Percentiles rank a stretch among this genome's conserved stretches.
Evolutionary conservation across 1,139 yeast genomes (phyloP).

Genomic region (Lodderomyces theae): DNA sequence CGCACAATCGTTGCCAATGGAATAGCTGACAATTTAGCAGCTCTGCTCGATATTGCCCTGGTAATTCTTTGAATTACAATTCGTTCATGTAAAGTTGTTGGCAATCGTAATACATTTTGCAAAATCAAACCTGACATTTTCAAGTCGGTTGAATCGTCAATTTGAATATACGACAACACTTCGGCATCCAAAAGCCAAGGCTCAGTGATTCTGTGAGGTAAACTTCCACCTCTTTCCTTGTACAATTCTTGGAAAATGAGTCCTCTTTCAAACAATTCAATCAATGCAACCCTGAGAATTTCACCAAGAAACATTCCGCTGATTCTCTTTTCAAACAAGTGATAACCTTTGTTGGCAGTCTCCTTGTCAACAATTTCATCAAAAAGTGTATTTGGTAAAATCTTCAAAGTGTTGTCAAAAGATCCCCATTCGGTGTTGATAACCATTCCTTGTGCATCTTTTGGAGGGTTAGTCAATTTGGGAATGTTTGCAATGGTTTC

Average conservation of each 20-base stretch:
- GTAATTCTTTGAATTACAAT: conserved; percentile 66
- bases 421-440: conserved; percentile 98
- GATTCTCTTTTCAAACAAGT: conserved; percentile 88
- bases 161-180: conserved; percentile 76
- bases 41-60: conserved; percentile 75
- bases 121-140: conserved; percentile 63
- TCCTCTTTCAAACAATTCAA: conserved; percentile 61
- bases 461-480: conserved; percentile 53
- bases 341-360: conserved; percentile 83
- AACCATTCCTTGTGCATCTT: conserved; percentile 70
- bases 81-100: conserved; percentile 69
- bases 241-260: conserved; percentile 56
- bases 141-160: conserved; percentile 72
- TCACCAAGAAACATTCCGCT: conserved; percentile 96
- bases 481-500: conserved; percentile 70
- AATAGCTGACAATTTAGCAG: conserved; percentile 82
- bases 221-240: conserved; percentile 46
- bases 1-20: conserved; percentile 76
- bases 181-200: conserved; percentile 84
- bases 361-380: conserved; percentile 66
- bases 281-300: conserved; percentile 66
- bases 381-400: conserved; percentile 72
- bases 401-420: conserved; percentile 73
- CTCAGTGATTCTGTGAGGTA: conserved; percentile 65
- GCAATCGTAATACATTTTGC: conserved; percentile 61